These are phyloP conservation scores for Tolypocladium sp. DNA, from an alignment of 2,329 filamentous ascomycete genomes.

Conservation along the genomic window DNA sequence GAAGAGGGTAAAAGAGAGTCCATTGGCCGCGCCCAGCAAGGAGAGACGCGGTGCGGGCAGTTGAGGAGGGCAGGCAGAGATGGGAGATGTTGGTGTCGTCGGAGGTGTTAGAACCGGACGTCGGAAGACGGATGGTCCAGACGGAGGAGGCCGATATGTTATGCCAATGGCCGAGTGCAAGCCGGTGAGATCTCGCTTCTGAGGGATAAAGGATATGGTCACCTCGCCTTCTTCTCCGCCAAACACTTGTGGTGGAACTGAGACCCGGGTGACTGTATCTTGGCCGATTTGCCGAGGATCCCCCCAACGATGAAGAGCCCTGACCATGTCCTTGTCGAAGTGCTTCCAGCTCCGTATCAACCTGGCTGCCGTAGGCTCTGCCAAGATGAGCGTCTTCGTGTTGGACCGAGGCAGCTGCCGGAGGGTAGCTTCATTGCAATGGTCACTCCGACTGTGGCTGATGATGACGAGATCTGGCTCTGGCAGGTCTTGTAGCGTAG, in stretches of 20 bases:
- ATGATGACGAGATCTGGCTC: slow-evolving; percentile 37
- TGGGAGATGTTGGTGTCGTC: slow-evolving; percentile 4
- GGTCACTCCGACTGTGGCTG: slow-evolving; percentile 46
- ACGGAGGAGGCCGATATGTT: slow-evolving; percentile 54
- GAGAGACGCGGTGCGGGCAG: slow-evolving; percentile 2
- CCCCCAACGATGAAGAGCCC: slow-evolving; percentile 36
- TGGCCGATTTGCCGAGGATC: slow-evolving; percentile 24
- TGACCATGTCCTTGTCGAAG: slow-evolving; percentile 45
- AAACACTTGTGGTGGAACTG: slow-evolving; percentile 42
- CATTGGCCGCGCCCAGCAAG: slow-evolving; percentile 1
- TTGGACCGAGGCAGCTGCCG: slow-evolving; percentile 47
- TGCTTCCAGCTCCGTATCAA: slow-evolving; percentile 60
- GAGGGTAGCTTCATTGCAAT: slow-evolving; percentile 62
- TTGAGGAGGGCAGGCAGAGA: slow-evolving; percentile 1
- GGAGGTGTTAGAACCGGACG: slow-evolving; percentile 9
- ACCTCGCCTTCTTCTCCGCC: slow-evolving; percentile 54
- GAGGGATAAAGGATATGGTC: slow-evolving; percentile 58
- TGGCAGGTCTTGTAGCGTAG: slow-evolving; percentile 34
- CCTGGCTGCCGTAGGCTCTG: slow-evolving; percentile 55
- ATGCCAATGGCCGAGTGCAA: slow-evolving; percentile 62
- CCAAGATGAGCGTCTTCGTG: slow-evolving; percentile 53
- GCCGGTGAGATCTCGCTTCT: slow-evolving; percentile 49
- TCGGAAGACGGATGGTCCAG: slow-evolving; percentile 9
- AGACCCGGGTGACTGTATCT: slow-evolving; percentile 31
- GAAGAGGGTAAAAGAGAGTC: slow-evolving; percentile 8